Evolutionary conservation across 2,329 filamentous ascomycete species (phyloP).

Genomic region (Curvularia hawaiiensis): DNA sequence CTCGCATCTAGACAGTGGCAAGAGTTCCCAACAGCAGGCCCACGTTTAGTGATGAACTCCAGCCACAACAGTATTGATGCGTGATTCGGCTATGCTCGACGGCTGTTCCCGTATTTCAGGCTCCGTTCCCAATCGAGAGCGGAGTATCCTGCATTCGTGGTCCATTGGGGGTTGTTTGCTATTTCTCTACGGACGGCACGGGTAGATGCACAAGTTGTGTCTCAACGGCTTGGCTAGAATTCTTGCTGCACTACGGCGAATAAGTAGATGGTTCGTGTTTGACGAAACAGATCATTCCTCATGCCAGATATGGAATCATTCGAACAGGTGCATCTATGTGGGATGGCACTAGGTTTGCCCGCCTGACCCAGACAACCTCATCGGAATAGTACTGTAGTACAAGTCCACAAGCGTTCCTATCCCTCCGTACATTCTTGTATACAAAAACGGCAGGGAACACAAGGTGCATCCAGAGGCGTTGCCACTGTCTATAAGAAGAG

Average conservation of each 20-base stretch:
- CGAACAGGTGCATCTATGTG: slow-evolving; percentile 11
- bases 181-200: background rate
- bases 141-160: background rate
- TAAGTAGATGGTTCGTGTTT: slow-evolving; percentile 16
- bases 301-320: slow-evolving; percentile 1
- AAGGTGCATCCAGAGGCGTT: background rate
- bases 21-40: slow-evolving; percentile 18
- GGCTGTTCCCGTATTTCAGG: background rate
- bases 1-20: slow-evolving; percentile 29
- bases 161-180: background rate
- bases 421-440: background rate
- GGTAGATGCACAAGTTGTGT: slow-evolving; percentile 23
- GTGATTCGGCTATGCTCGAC: background rate
- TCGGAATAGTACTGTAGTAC: slow-evolving; percentile 21
- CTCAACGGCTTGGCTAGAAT: slow-evolving; percentile 16
- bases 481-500: slow-evolving; percentile 17
- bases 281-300: background rate
- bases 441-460: slow-evolving; percentile 6
- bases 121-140: background rate
- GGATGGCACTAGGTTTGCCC: slow-evolving; percentile 8
- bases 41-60: slow-evolving; percentile 6
- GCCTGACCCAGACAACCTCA: slow-evolving; percentile 16
- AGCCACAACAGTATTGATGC: slow-evolving; percentile 17
- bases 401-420: slow-evolving; percentile 12
- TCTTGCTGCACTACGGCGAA: slow-evolving; percentile 19